A percentile compares a stretch with the other conserved stretches of the same genome.
phyloP scores from a whole-genome alignment of 2,329 filamentous ascomycete species.

The Cladosporium sp. region DNA sequence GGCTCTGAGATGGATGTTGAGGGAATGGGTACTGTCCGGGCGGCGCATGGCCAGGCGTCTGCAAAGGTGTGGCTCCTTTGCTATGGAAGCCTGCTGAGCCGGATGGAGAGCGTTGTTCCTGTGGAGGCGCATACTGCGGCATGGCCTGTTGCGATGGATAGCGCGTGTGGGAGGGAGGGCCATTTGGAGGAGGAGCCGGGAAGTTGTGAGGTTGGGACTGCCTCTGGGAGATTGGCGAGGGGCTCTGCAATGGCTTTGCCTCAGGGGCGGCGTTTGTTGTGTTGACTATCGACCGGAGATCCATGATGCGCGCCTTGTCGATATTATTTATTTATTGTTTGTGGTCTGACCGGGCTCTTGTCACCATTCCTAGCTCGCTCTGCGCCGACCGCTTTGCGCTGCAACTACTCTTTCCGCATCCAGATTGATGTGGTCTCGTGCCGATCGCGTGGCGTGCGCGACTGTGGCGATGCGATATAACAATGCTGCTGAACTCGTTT shows the following conservation, averaged over 20 bases:
- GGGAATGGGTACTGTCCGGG: constrained; percentile 29
- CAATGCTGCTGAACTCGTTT: neutral
- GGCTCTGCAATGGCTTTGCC: constrained; percentile 25
- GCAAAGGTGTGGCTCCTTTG: constrained; percentile 32
- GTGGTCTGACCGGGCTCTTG: constrained; percentile 12
- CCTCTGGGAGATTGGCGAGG: constrained; percentile 23
- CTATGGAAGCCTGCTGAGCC: constrained; percentile 25
- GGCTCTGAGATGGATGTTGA: constrained; percentile 32
- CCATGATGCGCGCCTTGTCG: constrained; percentile 27
- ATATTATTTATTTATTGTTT: neutral
- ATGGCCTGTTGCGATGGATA: constrained; percentile 17
- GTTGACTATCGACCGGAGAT: constrained; percentile 36
- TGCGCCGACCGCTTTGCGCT: constrained; percentile 13
- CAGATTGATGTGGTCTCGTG: neutral
- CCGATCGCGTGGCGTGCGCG: neutral
- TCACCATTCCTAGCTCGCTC: constrained; percentile 4
- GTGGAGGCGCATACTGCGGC: constrained; percentile 24
- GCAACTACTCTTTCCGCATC: neutral
- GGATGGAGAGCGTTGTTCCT: constrained; percentile 26
- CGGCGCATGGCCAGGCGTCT: constrained; percentile 29
- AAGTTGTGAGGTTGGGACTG: constrained; percentile 18
- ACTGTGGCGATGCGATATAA: neutral
- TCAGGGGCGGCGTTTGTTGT: constrained; percentile 29
- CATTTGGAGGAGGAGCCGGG: constrained; percentile 20
- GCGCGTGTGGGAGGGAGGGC: constrained; percentile 20